These are phyloP conservation scores for Paspalum vaginatum DNA, from an alignment of 176 grass and related monocot genomes.

Conservation along the genomic window DNA sequence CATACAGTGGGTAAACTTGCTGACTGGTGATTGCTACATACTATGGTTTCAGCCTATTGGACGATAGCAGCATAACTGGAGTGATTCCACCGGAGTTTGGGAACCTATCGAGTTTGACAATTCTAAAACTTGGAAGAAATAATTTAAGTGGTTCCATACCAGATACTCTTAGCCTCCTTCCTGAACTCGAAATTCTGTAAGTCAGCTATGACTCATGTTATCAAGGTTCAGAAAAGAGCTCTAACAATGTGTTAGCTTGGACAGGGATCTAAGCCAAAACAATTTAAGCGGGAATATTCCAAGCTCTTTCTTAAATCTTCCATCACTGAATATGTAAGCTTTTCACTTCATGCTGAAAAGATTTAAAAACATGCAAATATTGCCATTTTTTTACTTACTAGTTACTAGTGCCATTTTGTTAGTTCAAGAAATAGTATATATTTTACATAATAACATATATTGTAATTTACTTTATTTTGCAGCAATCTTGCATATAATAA, in stretches of 20 bases:
- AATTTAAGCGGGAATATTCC: slow-evolving; percentile 66
- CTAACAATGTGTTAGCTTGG: slow-evolving; percentile 36
- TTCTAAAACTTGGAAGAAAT: slow-evolving; percentile 62
- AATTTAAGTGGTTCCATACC: too few species aligned
- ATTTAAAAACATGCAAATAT: slow-evolving; percentile 27
- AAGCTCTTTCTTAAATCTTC: slow-evolving; percentile 54
- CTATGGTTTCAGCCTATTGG: slow-evolving; percentile 55
- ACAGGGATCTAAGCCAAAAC: slow-evolving; percentile 85
- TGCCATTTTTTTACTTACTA: background rate
- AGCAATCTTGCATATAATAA: slow-evolving; percentile 68
- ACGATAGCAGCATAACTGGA: slow-evolving; percentile 76
- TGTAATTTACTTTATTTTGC: slow-evolving; percentile 43
- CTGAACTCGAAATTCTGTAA: slow-evolving; percentile 81
- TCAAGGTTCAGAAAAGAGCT: background rate
- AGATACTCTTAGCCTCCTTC: too few species aligned
- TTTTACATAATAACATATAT: slow-evolving; percentile 31
- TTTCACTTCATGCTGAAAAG: slow-evolving; percentile 15
- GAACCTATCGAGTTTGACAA: slow-evolving; percentile 70
- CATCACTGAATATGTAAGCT: slow-evolving; percentile 80
- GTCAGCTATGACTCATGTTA: slow-evolving; percentile 27
- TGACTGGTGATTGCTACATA: background rate
- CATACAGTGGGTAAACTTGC: slow-evolving; percentile 1
- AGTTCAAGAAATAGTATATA: slow-evolving; percentile 25
- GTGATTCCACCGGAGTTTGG: slow-evolving; percentile 72
- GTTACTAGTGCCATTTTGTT: slow-evolving; percentile 25